A percentile compares a stretch with the other conserved stretches of the same genome.
Evolutionary conservation across 495 filamentous ascomycete genomes (phyloP).

Genomic region (Cairneyella variabilis): DNA sequence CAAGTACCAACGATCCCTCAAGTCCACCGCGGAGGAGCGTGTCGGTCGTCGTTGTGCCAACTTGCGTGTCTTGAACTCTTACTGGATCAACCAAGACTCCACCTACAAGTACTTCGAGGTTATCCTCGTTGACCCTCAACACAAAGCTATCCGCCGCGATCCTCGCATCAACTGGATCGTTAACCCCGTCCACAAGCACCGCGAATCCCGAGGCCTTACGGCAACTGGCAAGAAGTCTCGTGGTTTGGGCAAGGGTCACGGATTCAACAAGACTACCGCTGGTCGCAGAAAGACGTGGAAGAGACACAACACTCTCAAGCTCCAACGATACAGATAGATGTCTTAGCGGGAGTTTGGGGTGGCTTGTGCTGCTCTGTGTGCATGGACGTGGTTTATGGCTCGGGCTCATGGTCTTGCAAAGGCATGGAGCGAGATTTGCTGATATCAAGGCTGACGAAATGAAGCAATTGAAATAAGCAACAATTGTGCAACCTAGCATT

Average conservation of each 20-base stretch:
- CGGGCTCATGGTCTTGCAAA: conserved; percentile 13
- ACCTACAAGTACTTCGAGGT: conserved; percentile 99
- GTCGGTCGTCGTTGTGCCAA: conserved; percentile 98
- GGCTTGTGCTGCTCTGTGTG: conserved; percentile 14
- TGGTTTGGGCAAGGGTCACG: conserved; percentile 97
- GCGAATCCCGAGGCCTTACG: conserved; percentile 93
- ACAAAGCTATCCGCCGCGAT: conserved; percentile 99
- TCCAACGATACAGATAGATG: conserved; percentile 76
- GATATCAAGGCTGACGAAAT: conserved; percentile 14
- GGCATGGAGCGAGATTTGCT: conserved; percentile 8
- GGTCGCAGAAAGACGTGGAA: conserved; percentile 99
- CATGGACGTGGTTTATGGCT: conserved; percentile 11
- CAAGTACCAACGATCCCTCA: conserved; percentile 99
- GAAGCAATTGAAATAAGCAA: conserved; percentile 1
- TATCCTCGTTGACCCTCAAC: conserved; percentile 98
- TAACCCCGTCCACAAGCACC: conserved; percentile 99
- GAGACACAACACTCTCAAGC: conserved; percentile 95
- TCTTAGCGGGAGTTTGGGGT: conserved; percentile 24
- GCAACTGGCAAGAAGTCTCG: conserved; percentile 98
- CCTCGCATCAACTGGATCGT: conserved; percentile 99
- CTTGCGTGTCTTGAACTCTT: conserved; percentile 97
- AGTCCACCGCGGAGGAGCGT: conserved; percentile 97
- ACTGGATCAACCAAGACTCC: conserved; percentile 99
- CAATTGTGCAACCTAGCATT: no score
- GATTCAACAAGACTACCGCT: conserved; percentile 94